Conservation (phyloP, 345 rosid genomes). For the Streptanthus diversifolius region DNA sequence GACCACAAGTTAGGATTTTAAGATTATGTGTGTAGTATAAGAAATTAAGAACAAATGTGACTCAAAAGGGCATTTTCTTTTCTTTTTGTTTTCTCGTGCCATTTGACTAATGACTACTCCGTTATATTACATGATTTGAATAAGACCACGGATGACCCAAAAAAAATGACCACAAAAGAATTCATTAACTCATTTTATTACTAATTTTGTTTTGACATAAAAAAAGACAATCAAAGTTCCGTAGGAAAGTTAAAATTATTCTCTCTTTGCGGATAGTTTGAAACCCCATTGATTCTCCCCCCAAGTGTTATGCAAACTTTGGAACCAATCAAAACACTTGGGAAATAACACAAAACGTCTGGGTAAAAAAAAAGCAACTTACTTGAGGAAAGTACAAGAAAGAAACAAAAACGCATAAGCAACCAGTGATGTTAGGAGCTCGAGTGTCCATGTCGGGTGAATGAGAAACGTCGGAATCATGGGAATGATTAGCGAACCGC, state of each 20-base stretch:
- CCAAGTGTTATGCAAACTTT: no score
- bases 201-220: neutral
- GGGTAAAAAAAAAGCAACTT: slow-evolving; percentile 10
- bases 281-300: no score
- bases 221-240: neutral
- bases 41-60: no score
- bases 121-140: neutral
- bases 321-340: neutral
- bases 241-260: no score
- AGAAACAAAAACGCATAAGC: slow-evolving; percentile 75
- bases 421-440: slow-evolving; percentile 84
- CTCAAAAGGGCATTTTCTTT: no score
- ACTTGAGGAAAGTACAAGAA: slow-evolving; percentile 85
- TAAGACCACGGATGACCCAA: neutral
- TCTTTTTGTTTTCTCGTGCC: neutral
- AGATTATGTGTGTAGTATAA: no score
- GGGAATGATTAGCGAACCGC: slow-evolving; percentile 78
- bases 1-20: no score
- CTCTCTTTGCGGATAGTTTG: no score
- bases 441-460: slow-evolving; percentile 92
- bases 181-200: neutral
- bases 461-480: slow-evolving; percentile 66
- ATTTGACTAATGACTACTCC: neutral
- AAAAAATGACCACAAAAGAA: neutral
- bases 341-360: neutral